Percentiles rank a stretch among this genome's conserved stretches.
These are phyloP conservation scores for Aspergillus jensenii DNA, from an alignment of 2,329 filamentous ascomycete genomes.

Conservation along the genomic window DNA sequence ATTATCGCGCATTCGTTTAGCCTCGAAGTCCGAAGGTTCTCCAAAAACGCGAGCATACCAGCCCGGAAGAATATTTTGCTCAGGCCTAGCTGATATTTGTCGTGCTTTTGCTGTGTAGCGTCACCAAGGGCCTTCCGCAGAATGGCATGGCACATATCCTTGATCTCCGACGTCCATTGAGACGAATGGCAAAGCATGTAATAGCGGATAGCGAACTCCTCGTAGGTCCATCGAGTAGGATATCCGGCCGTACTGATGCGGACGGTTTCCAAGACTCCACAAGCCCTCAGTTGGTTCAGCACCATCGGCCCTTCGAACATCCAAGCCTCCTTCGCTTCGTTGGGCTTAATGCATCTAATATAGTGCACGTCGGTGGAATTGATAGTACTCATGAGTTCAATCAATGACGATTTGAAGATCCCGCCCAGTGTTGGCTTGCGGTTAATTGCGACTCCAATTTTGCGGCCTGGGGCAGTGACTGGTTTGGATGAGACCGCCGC, in stretches of 20 bases:
- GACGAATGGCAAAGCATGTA: conserved; percentile 94
- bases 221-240: conserved; percentile 96
- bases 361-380: conserved; percentile 98
- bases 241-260: conserved; percentile 97
- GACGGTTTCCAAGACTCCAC: conserved; percentile 97
- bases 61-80: conserved; percentile 99
- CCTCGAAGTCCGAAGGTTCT: conserved; percentile 86
- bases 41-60: conserved; percentile 96
- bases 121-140: conserved; percentile 82
- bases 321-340: conserved; percentile 95
- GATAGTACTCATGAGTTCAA: conserved; percentile 97
- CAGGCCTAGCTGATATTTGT: conserved; percentile 96
- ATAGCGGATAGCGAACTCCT: conserved; percentile 95
- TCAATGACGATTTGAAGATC: conserved; percentile 97
- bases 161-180: conserved; percentile 90
- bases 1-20: conserved; percentile 93
- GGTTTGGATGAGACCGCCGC: conserved; percentile 69
- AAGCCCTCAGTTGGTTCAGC: conserved; percentile 91
- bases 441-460: conserved; percentile 88
- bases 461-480: conserved; percentile 69
- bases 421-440: conserved; percentile 95
- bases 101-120: conserved; percentile 69
- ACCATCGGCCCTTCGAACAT: conserved; percentile 99
- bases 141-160: conserved; percentile 91
- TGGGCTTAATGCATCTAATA: conserved; percentile 98